phyloP scores from a whole-genome alignment of 345 rosid species.

The Cardiospermum halicacabum region DNA sequence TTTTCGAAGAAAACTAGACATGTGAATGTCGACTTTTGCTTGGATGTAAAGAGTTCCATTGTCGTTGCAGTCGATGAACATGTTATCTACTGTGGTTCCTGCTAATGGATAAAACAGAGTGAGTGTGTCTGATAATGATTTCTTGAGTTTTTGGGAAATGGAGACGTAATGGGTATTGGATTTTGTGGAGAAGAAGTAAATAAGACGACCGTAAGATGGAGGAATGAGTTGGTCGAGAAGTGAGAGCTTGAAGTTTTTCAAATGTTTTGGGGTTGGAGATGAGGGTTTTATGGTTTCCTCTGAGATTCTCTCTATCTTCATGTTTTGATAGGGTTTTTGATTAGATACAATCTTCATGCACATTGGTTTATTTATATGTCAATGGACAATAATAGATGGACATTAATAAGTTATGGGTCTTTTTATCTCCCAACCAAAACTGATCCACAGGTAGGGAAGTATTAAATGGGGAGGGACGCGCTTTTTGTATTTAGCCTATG shows the following conservation, averaged over 20 bases:
- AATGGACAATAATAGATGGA: no score
- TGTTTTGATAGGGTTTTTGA: not conserved
- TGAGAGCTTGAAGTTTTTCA: slow-evolving; percentile 17
- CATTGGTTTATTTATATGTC: no score
- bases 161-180: not conserved
- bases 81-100: slow-evolving; percentile 17
- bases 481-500: no score
- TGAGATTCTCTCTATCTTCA: not conserved
- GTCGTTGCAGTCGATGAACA: slow-evolving; percentile 11
- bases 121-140: slow-evolving; percentile 19
- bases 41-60: slow-evolving; percentile 17
- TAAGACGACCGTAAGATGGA: slow-evolving; percentile 15
- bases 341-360: no score
- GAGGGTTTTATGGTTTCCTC: slow-evolving; percentile 22
- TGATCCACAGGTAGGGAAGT: no score
- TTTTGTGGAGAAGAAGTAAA: slow-evolving; percentile 25
- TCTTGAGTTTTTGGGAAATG: slow-evolving; percentile 16
- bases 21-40: slow-evolving; percentile 14
- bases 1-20: slow-evolving; percentile 12
- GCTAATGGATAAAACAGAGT: slow-evolving; percentile 22
- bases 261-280: slow-evolving; percentile 20
- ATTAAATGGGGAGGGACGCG: no score
- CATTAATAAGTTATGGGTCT: no score
- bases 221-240: slow-evolving; percentile 36
- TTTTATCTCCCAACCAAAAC: no score